These are phyloP conservation scores for Candida tammaniensis DNA, from an alignment of 805 yeast species.

Conservation along the genomic window DNA sequence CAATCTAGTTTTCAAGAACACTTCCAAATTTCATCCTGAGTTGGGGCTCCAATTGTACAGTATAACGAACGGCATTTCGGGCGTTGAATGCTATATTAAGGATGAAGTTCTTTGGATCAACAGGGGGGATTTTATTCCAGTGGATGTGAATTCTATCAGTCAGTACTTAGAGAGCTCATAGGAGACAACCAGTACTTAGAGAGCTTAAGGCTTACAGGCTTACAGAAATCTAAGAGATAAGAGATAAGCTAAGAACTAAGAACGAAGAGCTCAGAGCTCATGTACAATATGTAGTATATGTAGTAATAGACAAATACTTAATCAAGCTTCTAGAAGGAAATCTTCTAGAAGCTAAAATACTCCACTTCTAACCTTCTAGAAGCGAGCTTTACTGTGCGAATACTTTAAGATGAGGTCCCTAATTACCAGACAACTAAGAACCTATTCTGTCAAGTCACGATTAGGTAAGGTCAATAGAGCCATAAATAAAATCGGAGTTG, in stretches of 20 bases:
- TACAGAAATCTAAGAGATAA: no score
- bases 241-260: no score
- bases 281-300: no score
- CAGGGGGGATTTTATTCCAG: conserved; percentile 1
- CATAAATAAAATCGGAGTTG: conserved; percentile 32
- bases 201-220: no score
- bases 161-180: background rate
- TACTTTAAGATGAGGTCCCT: background rate
- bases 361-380: no score
- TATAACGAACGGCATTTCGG: conserved; percentile 25
- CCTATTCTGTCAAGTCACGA: conserved; percentile 15
- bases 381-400: no score
- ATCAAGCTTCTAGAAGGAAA: no score
- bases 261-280: no score
- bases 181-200: no score
- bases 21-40: conserved; percentile 26
- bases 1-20: no score
- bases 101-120: conserved; percentile 64
- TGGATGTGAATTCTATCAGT: conserved; percentile 3
- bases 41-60: conserved; percentile 46
- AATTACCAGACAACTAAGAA: background rate
- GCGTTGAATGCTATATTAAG: conserved; percentile 41
- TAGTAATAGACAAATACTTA: no score
- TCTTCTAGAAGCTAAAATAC: no score
- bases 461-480: conserved; percentile 20